These are phyloP conservation scores for Plantago rigida DNA, from an alignment of 305 asterid genomes.

Conservation along the genomic window DNA sequence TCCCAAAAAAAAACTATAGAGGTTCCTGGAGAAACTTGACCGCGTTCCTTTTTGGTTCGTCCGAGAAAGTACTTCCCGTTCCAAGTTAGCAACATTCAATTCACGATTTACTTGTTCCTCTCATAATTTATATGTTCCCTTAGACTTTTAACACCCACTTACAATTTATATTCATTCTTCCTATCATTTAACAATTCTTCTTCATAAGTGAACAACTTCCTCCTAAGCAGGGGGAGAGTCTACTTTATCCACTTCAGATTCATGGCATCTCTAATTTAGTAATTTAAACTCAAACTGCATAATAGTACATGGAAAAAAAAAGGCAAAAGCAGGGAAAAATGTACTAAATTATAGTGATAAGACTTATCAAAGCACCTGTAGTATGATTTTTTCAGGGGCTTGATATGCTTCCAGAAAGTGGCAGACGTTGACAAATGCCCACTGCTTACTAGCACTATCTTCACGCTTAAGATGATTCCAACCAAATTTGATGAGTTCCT, in stretches of 20 bases:
- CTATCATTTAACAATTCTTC: neutral
- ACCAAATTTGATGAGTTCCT: conserved; percentile 94
- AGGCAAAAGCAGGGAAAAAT: conserved; percentile 19
- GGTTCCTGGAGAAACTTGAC: too few species aligned
- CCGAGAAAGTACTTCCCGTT: too few species aligned
- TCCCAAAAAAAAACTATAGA: too few species aligned
- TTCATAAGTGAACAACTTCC: neutral
- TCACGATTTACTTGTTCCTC: too few species aligned
- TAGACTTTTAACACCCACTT: too few species aligned
- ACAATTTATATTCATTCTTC: neutral
- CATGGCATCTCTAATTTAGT: too few species aligned
- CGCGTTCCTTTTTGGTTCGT: too few species aligned
- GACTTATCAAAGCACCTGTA: conserved; percentile 57
- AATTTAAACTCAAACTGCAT: neutral
- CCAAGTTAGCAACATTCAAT: too few species aligned
- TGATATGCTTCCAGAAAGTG: conserved; percentile 99
- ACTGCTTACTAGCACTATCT: conserved; percentile 99
- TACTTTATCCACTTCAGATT: too few species aligned
- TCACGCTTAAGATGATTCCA: conserved; percentile 99
- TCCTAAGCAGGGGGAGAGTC: neutral
- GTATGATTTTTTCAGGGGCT: conserved; percentile 96
- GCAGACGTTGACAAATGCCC: conserved; percentile 99
- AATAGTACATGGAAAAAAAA: neutral
- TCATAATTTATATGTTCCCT: too few species aligned
- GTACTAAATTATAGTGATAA: conserved; percentile 7